These are phyloP conservation scores for Furcasterigmium sp. DNA, from an alignment of 2,329 filamentous ascomycete genomes.

Conservation along the genomic window DNA sequence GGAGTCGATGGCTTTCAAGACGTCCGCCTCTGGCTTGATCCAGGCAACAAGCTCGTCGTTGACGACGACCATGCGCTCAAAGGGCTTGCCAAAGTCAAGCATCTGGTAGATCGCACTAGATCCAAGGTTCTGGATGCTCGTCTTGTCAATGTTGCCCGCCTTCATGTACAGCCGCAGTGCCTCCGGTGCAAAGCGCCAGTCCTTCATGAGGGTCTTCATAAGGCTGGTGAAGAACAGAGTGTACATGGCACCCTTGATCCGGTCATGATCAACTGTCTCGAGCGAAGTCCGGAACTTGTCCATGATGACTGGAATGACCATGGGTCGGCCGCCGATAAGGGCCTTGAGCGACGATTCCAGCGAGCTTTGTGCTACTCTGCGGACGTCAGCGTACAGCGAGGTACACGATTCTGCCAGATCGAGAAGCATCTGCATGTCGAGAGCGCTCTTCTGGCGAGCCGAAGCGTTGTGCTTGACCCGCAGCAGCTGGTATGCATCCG, in stretches of 20 bases:
- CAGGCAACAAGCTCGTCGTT: constrained; percentile 65
- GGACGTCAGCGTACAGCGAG: constrained; percentile 90
- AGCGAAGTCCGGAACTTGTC: constrained; percentile 74
- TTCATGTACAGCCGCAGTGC: constrained; percentile 86
- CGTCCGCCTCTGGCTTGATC: constrained; percentile 65
- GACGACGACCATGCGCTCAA: constrained; percentile 81
- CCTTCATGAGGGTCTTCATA: constrained; percentile 78
- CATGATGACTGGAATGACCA: constrained; percentile 87
- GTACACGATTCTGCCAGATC: constrained; percentile 87
- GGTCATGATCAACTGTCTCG: constrained; percentile 73
- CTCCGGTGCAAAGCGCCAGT: constrained; percentile 94
- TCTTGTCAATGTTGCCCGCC: constrained; percentile 85
- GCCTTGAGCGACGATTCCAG: constrained; percentile 91
- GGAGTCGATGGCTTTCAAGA: constrained; percentile 53
- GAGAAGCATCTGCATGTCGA: constrained; percentile 79
- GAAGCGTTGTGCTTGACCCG: constrained; percentile 91
- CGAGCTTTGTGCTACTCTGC: constrained; percentile 86
- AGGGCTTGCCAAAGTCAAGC: constrained; percentile 84
- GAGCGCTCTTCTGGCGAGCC: constrained; percentile 79
- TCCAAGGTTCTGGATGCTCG: constrained; percentile 87
- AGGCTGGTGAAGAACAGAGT: constrained; percentile 85
- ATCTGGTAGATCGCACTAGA: constrained; percentile 77
- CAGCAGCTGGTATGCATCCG: constrained; percentile 90
- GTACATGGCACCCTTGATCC: constrained; percentile 93
- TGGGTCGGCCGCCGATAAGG: constrained; percentile 77